Evolutionary conservation across 2,329 filamentous ascomycete genomes (phyloP), one percentile per base, ranked within the genome.

Genomic region (Calonectria hawksworthii): DNA sequence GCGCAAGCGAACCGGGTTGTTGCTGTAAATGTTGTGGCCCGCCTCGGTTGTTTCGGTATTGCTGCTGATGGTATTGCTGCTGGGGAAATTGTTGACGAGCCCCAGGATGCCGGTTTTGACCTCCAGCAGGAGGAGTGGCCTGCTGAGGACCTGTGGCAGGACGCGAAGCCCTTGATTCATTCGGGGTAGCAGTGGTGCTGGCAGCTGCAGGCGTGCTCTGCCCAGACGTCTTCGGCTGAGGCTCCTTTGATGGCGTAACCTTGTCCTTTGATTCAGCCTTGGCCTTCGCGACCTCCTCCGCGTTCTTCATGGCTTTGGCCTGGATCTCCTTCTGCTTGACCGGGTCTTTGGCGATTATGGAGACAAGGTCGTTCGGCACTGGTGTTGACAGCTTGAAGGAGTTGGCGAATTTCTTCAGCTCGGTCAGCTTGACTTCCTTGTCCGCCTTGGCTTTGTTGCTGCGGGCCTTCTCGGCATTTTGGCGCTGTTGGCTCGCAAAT

Each of bases 331-430:
- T 93, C 85, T 99, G 97, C 87, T 98, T 99, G 59, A 89, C 90
- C n/a, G 96, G 96, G 83, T 99, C 97, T 84, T 99, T 99, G 73
- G 97, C 96, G 75, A 99, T 94, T 78, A 99, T 99, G 1, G 95
- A 94, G 34, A 99, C 96, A 44, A 99, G 87, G 84, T 99, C 97
- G 67, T 92, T 93, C 1, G 97, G 97, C 14, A 99, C 96, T 8
- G 96, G 96, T 3, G 96, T 98, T 65, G 94, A 94, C 23, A 99
- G 91, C 86, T 99, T 99, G 89, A 99, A 99, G 83, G 92, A 97
- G 79, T 93, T 92, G 1, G 97, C 95, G 85, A 99, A 99, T 82
- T 96, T 98, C 89, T 97, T 98, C 73, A 99, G 87, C 86, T 99
- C 97, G 74, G 95, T 98, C 75, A 99, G 86, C 85, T 98, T 98